Evolutionary conservation across 2,329 filamentous ascomycete genomes (phyloP), one percentile per base, ranked within the genome.

Genomic region (Lachnellula cervina): DNA sequence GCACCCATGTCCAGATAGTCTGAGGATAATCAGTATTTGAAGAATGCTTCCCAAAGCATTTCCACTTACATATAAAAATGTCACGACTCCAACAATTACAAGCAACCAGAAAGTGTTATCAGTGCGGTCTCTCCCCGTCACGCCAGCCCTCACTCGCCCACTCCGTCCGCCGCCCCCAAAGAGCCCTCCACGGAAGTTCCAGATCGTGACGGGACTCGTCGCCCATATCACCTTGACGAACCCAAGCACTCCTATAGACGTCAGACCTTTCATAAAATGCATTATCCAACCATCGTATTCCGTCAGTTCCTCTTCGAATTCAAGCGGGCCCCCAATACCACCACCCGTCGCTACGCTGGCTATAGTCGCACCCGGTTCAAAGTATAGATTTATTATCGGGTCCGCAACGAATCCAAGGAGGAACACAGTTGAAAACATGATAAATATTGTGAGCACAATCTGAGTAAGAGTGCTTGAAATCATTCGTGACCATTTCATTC

Each of bases 361-460:
- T 42, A 79, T 73, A 11, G 82, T 83, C 50, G 84, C 83, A 54
- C 84, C 73, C 0, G 91, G 91, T 67, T 96, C 90, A 53, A 93
- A 74, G 76, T 93, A 96, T 28, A 96, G 75, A 64, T 91, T 89
- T 70, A 97, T 87, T 58, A 97, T 90, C 1, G 92, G 92, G 71
- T 97, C 92, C 57, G 92, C 93, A 62, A 97, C 74, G 66, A 97
- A 97, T 43, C 94, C 94, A 54, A 97, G 82, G 0, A 89, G 40
- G 67, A 96, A 97, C 25, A 96, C 79, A 51, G 86, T 80, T 44
- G 85, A 59, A 37, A 90, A 55, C 61, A 97, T 81, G 60, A 96
- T 87, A 19, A 78, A 49, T 2, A 89, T 63, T 0, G 93, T 97
- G 64, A 97, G 75, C 1, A 74, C 69, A 32, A 90, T 74, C 67